Evolutionary conservation across 352 stramenopile genomes (phyloP), one percentile per base, ranked within the genome.

Genomic region (Pythium vanterpoolii): DNA sequence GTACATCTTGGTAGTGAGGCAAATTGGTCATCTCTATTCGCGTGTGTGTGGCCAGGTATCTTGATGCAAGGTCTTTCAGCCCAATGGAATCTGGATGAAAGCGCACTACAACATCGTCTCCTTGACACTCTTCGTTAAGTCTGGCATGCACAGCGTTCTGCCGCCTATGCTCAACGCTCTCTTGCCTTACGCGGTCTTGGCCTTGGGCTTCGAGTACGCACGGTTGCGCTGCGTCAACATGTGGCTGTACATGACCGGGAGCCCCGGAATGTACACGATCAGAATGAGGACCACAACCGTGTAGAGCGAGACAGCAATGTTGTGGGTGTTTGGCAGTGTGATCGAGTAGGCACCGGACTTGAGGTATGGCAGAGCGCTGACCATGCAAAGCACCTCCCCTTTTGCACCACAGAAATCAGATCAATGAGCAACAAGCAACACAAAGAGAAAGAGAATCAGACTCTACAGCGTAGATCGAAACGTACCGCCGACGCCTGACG

Each of bases 401-500:
- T 33, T 7, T 14, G 18, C n/a, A 31, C 19, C n/a, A 23, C 23
- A 8, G n/a, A 39, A 23, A 10, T n/a, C n/a, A 23, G 19, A 62
- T 46, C 14, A 50, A 11, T 27, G 40, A 9, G 40, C 18, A 16
- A 21, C 11, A 38, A 24, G 5, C 11, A 45, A 26, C 21, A 69
- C 2, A 1, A 18, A 42, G 6, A 42, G 21, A 26, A 19, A 24
- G n/a, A 6, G n/a, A 6, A 9, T 46, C 21, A 27, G 13, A 19
- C n/a, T n/a, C n/a, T n/a, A n/a, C n/a, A n/a, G n/a, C n/a, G n/a
- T n/a, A 46, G 40, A 28, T 10, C 6, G 13, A 46, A 36, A 70
- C 76, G 95, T 91, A 71, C 96, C 96, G 3, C 81, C 81, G 56
- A 99, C 98, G 49, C 96, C 96, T 40, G 93, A 98, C 13, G 97